These are phyloP conservation scores for Colletotrichum orbiculare DNA, from an alignment of 2,329 filamentous ascomycete species.

Conservation along the genomic window DNA sequence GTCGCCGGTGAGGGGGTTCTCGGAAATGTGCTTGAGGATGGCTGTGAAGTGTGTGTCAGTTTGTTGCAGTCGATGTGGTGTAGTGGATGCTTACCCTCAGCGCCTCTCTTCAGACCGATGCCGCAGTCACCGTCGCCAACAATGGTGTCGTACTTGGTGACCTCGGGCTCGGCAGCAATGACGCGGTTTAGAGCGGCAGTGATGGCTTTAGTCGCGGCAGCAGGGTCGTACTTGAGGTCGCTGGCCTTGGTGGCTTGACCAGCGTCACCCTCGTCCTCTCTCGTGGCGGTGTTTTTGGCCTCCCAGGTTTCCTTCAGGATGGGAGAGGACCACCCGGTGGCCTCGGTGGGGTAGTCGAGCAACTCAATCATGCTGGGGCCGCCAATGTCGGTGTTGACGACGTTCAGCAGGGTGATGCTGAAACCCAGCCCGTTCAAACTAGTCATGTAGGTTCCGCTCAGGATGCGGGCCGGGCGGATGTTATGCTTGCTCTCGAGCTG, in stretches of 20 bases:
- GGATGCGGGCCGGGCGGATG: constrained; percentile 72
- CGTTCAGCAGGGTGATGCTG: constrained; percentile 76
- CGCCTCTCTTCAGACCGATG: constrained; percentile 85
- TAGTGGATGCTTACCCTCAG: constrained; percentile 67
- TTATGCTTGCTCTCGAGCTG: constrained; percentile 69
- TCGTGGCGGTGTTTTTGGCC: constrained; percentile 60
- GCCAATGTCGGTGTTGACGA: constrained; percentile 67
- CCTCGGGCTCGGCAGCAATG: constrained; percentile 74
- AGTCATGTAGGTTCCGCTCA: constrained; percentile 81
- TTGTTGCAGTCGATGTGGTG: neutral
- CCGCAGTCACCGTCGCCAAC: constrained; percentile 94
- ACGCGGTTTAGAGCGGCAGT: constrained; percentile 69
- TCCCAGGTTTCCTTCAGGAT: constrained; percentile 73
- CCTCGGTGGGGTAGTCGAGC: constrained; percentile 76
- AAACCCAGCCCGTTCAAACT: constrained; percentile 82
- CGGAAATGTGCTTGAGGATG: constrained; percentile 60
- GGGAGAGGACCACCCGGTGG: constrained; percentile 75
- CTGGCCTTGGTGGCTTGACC: constrained; percentile 54
- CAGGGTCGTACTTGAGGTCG: constrained; percentile 64
- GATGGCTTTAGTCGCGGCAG: constrained; percentile 62
- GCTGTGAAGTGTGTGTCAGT: constrained; percentile 50
- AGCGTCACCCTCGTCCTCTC: constrained; percentile 50
- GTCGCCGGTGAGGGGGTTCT: constrained; percentile 60
- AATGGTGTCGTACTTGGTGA: constrained; percentile 81
- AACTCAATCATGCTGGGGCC: constrained; percentile 74